phyloP scores from a whole-genome alignment of 306 rosid species.

The Medicago lupulina region DNA sequence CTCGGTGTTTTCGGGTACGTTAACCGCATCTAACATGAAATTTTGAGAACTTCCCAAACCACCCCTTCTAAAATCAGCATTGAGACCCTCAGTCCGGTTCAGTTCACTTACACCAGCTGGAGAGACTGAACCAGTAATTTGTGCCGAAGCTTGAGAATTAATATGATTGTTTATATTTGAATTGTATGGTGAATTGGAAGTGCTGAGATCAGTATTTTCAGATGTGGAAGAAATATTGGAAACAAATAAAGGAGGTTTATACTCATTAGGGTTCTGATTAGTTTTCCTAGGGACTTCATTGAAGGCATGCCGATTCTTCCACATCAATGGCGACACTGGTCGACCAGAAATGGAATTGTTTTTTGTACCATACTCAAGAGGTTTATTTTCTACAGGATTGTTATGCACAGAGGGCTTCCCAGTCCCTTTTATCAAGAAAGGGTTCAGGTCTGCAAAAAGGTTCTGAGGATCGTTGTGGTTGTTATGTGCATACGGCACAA shows the following conservation, averaged over 20 bases:
- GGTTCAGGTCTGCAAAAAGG: conserved; percentile 93
- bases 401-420: conserved; percentile 69
- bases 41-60: conserved; percentile 47
- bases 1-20: conserved; percentile 53
- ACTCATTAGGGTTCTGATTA: conserved; percentile 68
- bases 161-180: conserved; percentile 49
- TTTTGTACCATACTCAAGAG: conserved; percentile 62
- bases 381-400: conserved; percentile 67
- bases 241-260: conserved; percentile 59
- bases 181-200: conserved; percentile 51
- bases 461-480: conserved; percentile 65
- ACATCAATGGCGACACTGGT: conserved; percentile 71
- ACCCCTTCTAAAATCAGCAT: conserved; percentile 47
- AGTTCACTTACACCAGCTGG: conserved; percentile 43
- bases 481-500: conserved; percentile 77
- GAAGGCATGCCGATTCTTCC: conserved; percentile 78
- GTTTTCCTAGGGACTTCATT: conserved; percentile 76
- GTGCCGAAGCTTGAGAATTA: conserved; percentile 46
- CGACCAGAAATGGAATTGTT: conserved; percentile 62
- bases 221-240: conserved; percentile 60
- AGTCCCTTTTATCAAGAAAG: conserved; percentile 88
- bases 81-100: conserved; percentile 51
- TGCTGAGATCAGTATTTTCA: conserved; percentile 57
- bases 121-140: conserved; percentile 43
- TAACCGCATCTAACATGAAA: conserved; percentile 39